Evolutionary conservation across 192 early-diverging fungal species (phyloP), one percentile per base, ranked within the genome.

Genomic region (Coemansia sp.): DNA sequence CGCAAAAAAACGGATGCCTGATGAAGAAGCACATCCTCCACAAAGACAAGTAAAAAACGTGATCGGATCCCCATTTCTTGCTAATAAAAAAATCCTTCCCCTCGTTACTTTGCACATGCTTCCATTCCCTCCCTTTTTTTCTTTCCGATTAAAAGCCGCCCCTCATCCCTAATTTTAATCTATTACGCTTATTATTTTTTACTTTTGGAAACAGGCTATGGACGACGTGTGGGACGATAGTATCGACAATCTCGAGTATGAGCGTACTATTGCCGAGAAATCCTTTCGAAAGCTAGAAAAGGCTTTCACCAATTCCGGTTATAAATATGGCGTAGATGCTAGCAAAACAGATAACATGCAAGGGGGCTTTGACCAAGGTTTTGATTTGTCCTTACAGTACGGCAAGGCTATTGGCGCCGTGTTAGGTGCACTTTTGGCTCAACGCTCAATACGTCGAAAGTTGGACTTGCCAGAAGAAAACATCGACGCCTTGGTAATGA

Each of bases 291-390:
- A 75, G 51, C 63, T 83, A 4, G 67, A 78, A 34, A 51, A 51
- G 13, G 55, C 64, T 10, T 78, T 83, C 29, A 33, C 47, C 15
- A 83, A 68, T 24, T 29, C 72, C 0, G 80, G 80, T 5, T 83
- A 83, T 70, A 72, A 69, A 24, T 71, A 72, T 24, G 80, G 80
- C 16, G 38, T 83, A 34, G 80, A 83, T 12, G 80, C 76, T 15
- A 73, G 73, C 57, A 78, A 78, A 40, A 33, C 47, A 0, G 73
- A 72, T 29, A 62, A 68, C 29, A 78, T 78, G 76, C 76, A 83
- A 49, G 67, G 70, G 3, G 73, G 73, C 3, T 78, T 75, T 59
- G 76, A 78, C 49, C 49, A 78, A 13, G 76, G 65, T 0, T 31
- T 83, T 18, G 64, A 72, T 22, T 34, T 68, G 7, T 52, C 76